Conservation (phyloP, 768 basidiomycete species). For the Panaeolus cyanescens region DNA sequence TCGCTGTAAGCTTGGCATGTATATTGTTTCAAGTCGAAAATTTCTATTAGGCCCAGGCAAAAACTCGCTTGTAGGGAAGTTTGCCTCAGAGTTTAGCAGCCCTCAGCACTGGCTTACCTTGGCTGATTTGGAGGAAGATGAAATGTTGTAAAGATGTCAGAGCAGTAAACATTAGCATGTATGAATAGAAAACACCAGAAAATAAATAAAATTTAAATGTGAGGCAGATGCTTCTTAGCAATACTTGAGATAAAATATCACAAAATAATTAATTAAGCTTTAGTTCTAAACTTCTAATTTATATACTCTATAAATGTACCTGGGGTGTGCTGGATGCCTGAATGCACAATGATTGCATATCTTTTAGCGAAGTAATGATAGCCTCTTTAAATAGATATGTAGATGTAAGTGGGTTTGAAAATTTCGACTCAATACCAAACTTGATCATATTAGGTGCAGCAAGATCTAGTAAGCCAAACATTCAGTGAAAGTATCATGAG, state of each 20-base stretch:
- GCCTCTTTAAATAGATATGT: conserved; percentile 67
- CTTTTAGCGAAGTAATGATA: conserved; percentile 60
- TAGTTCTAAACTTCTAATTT: too few relatives aligned
- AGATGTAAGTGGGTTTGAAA: conserved; percentile 66
- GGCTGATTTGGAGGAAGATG: conserved; percentile 39
- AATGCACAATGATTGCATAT: conserved; percentile 64
- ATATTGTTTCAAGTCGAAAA: conserved; percentile 61
- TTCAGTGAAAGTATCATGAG: conserved; percentile 2
- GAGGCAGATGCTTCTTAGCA: background rate
- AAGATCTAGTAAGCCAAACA: conserved; percentile 59
- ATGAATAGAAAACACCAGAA: too few relatives aligned
- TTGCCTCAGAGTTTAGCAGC: conserved; percentile 36
- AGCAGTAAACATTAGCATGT: too few relatives aligned
- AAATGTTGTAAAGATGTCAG: too few relatives aligned
- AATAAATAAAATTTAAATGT: background rate
- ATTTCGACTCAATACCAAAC: conserved; percentile 93
- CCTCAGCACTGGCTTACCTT: conserved; percentile 38
- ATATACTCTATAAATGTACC: conserved; percentile 2
- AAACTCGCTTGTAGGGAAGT: conserved; percentile 44
- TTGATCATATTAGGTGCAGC: conserved; percentile 78
- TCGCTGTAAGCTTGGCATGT: conserved; percentile 78
- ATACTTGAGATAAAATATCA: too few relatives aligned
- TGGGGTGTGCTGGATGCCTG: background rate
- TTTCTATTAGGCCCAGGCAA: conserved; percentile 61
- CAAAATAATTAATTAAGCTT: too few relatives aligned